Percentiles rank a stretch among this genome's conserved stretches.
These are phyloP conservation scores for Closterium sp. DNA, from an alignment of 139 green algal species.

Conservation along the genomic window DNA sequence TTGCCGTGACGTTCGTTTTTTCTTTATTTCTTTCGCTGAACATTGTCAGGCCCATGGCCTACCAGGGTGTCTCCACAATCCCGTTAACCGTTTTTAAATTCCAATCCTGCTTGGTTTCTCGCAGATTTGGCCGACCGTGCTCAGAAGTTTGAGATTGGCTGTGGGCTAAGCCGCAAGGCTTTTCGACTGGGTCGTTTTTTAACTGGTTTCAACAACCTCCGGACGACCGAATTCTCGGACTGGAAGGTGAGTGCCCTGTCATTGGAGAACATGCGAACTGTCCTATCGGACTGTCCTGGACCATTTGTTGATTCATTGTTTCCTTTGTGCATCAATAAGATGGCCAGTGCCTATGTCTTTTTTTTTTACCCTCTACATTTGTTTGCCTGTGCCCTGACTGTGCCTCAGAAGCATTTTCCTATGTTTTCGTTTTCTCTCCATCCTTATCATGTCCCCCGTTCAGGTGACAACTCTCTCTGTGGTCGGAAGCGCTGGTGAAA, in stretches of 20 bases:
- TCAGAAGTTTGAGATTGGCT: neutral
- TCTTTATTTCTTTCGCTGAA: neutral
- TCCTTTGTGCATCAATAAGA: neutral
- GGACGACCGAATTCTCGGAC: neutral
- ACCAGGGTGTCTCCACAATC: neutral
- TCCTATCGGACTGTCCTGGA: too few species aligned
- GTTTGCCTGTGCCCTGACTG: too few species aligned
- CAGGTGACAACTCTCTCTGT: slow-evolving; percentile 21
- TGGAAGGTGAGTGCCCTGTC: neutral
- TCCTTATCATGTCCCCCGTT: too few species aligned
- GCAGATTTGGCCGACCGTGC: neutral
- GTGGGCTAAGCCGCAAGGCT: neutral
- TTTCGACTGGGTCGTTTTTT: neutral
- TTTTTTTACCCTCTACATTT: too few species aligned
- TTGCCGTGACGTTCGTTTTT: neutral
- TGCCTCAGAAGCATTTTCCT: neutral
- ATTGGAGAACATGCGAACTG: too few species aligned
- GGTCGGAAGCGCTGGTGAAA: slow-evolving; percentile 28
- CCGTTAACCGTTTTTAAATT: neutral
- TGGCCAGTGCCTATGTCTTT: neutral
- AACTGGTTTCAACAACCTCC: neutral
- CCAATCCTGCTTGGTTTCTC: neutral
- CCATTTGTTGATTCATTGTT: too few species aligned
- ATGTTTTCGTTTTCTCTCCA: neutral
- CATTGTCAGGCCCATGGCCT: neutral